Percentiles rank a stretch among this genome's conserved stretches.
Conservation (phyloP, 768 basidiomycete genomes). For the Ephemerocybe angulata region DNA sequence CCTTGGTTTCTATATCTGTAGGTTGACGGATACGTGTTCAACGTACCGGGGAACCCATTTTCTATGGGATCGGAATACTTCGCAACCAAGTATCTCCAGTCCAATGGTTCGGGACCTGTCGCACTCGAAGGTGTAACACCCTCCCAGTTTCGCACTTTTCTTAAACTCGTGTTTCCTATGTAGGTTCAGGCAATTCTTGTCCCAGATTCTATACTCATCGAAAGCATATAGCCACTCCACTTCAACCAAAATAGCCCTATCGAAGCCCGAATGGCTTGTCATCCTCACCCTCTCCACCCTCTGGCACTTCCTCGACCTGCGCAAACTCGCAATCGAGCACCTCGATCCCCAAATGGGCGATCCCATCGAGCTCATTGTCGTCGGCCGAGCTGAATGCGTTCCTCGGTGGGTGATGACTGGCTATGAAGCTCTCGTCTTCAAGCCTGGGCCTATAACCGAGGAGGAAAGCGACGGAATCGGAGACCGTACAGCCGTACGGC, state of each 20-base stretch:
- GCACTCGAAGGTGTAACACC: background rate
- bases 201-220: background rate
- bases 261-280: background rate
- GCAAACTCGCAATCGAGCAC: constrained; percentile 5
- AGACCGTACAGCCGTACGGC: constrained; percentile 10
- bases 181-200: background rate
- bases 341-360: background rate
- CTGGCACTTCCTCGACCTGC: constrained; percentile 8
- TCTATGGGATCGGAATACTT: background rate
- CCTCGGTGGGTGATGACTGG: constrained; percentile 21
- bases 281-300: constrained; percentile 1
- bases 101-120: too few relatives aligned
- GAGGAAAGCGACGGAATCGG: constrained; percentile 8
- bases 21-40: background rate
- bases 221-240: background rate
- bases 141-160: background rate
- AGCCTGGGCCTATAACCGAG: constrained; percentile 1
- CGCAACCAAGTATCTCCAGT: background rate
- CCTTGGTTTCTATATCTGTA: background rate
- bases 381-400: constrained; percentile 51
- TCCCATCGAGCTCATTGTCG: constrained; percentile 30
- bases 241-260: background rate
- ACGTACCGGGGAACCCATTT: background rate
- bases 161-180: background rate
- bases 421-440: background rate